phyloP scores from a whole-genome alignment of 257 asterid genomes.

The Solanum tacnaense region DNA sequence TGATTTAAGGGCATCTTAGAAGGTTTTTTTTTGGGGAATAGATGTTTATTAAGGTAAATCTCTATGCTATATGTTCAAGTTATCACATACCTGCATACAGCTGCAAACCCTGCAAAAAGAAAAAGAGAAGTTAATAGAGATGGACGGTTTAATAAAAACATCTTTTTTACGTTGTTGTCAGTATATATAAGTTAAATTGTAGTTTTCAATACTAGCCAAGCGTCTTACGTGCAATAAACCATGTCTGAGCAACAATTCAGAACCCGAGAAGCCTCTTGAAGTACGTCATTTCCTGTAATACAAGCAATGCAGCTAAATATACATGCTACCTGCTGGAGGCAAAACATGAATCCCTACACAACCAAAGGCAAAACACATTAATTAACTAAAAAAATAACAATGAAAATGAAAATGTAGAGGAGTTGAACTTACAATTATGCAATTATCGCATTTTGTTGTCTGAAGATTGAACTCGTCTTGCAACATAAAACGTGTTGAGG shows the following conservation, averaged over 20 bases:
- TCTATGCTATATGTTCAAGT: background rate
- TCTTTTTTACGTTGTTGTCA: background rate
- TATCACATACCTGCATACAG: slow-evolving; percentile 35
- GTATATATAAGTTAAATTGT: background rate
- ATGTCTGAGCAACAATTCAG: slow-evolving; percentile 21
- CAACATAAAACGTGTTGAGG: slow-evolving; percentile 34
- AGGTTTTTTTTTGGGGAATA: background rate
- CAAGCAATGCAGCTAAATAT: slow-evolving; percentile 26
- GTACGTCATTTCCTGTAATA: slow-evolving; percentile 14
- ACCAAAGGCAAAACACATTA: background rate
- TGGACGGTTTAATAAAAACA: background rate
- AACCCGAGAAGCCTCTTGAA: slow-evolving; percentile 16
- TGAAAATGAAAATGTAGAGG: background rate
- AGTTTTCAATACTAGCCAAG: background rate
- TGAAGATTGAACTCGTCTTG: slow-evolving; percentile 42
- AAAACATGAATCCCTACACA: slow-evolving; percentile 31
- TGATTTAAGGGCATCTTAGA: background rate
- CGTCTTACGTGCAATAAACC: slow-evolving; percentile 21
- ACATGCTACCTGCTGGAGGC: slow-evolving; percentile 32
- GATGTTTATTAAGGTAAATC: background rate
- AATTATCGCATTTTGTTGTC: slow-evolving; percentile 32
- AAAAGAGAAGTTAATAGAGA: background rate
- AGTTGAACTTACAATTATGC: slow-evolving; percentile 27
- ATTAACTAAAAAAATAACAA: background rate
- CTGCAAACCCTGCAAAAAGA: slow-evolving; percentile 31